A percentile compares a stretch with the other conserved stretches of the same genome.
These are phyloP conservation scores for Pseudoperonospora humuli DNA, from an alignment of 352 stramenopile genomes.

Conservation along the genomic window DNA sequence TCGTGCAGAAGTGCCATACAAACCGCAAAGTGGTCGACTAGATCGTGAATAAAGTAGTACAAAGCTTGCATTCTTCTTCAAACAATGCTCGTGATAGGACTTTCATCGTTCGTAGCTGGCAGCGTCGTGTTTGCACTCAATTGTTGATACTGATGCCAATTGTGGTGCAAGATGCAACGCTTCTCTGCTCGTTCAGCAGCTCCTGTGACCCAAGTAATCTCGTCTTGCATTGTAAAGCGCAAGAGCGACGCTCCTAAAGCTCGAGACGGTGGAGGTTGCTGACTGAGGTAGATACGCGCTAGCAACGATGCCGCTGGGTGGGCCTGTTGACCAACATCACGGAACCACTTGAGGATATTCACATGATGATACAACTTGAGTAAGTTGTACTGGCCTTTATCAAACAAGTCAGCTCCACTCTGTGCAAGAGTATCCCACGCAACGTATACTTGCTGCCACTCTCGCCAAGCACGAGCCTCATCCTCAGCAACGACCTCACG, in stretches of 20 bases:
- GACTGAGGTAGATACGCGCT: conserved; percentile 26
- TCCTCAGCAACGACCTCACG: conserved; percentile 11
- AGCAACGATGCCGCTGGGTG: conserved; percentile 25
- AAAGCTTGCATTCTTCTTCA: too few relatives aligned
- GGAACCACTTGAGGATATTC: conserved; percentile 34
- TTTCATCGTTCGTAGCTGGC: neutral
- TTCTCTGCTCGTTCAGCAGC: conserved; percentile 15
- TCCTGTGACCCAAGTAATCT: conserved; percentile 5
- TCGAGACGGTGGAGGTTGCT: conserved; percentile 8
- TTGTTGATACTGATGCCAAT: conserved; percentile 26
- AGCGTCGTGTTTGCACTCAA: conserved; percentile 5
- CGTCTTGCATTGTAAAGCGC: conserved; percentile 19
- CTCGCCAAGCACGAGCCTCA: conserved; percentile 25
- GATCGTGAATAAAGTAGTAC: too few relatives aligned
- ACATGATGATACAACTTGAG: conserved; percentile 36
- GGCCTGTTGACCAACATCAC: conserved; percentile 19
- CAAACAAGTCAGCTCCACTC: conserved; percentile 22
- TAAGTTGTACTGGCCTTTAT: conserved; percentile 36
- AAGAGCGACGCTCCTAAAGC: conserved; percentile 11
- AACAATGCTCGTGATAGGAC: neutral
- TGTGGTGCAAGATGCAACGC: conserved; percentile 25
- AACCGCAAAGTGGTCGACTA: neutral
- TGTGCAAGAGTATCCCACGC: conserved; percentile 25
- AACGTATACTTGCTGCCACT: conserved; percentile 31
- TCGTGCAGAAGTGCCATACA: too few relatives aligned